These are phyloP conservation scores for Collybiopsis confluens DNA, from an alignment of 768 basidiomycete species.

Conservation along the genomic window DNA sequence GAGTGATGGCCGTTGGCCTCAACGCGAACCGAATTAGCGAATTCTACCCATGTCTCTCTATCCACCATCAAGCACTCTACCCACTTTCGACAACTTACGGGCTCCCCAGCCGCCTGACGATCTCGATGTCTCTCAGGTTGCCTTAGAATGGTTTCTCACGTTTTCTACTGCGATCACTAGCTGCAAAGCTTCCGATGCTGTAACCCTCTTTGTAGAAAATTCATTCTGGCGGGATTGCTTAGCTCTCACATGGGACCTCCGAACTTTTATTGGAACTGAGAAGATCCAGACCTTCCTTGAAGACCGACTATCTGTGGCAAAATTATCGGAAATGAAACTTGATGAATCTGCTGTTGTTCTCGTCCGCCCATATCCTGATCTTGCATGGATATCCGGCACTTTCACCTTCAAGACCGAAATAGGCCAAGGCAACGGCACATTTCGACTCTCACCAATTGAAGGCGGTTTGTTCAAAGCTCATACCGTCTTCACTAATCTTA, in stretches of 20 bases:
- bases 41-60: too few relatives aligned
- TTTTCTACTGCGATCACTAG: constrained; percentile 13
- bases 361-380: constrained; percentile 39
- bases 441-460: constrained; percentile 46
- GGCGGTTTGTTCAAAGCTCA: constrained; percentile 48
- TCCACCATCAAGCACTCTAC: background rate
- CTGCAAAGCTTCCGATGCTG: constrained; percentile 14
- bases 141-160: constrained; percentile 14
- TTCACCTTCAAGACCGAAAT: constrained; percentile 52
- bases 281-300: constrained; percentile 31
- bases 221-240: constrained; percentile 50
- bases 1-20: too few relatives aligned
- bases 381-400: constrained; percentile 52
- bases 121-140: background rate
- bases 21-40: too few relatives aligned
- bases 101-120: background rate
- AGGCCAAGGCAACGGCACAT: constrained; percentile 48
- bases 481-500: constrained; percentile 48
- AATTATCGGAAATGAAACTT: constrained; percentile 4
- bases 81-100: background rate
- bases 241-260: constrained; percentile 50
- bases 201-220: constrained; percentile 23
- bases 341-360: constrained; percentile 22
- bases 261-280: constrained; percentile 35
- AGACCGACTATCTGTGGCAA: constrained; percentile 26